Conservation (phyloP, 106 monocot species). For the Allium fistulosum region DNA sequence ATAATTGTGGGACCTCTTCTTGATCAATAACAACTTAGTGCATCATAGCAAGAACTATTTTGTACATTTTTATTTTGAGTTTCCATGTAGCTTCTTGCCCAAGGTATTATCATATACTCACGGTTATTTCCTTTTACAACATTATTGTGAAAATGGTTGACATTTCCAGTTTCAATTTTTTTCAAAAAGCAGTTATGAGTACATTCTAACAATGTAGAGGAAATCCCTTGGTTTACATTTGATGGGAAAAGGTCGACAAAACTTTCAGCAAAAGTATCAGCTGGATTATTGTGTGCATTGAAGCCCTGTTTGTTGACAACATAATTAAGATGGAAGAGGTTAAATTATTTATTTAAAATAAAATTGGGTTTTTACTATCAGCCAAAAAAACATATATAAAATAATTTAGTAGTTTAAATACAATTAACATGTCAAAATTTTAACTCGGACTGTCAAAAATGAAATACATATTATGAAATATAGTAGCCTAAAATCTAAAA, state of each 20-base stretch:
- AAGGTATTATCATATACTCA: background rate
- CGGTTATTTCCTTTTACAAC: too few relatives aligned
- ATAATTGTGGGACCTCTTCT: constrained; percentile 7
- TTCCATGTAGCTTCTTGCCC: too few relatives aligned
- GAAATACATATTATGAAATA: too few relatives aligned
- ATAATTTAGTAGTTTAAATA: too few relatives aligned
- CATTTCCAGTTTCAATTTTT: background rate
- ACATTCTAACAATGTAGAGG: constrained; percentile 2
- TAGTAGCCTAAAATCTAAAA: too few relatives aligned
- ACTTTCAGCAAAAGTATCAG: background rate
- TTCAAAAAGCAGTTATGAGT: background rate
- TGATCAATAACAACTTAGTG: constrained; percentile 1
- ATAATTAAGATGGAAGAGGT: background rate
- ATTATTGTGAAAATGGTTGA: background rate
- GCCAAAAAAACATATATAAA: too few relatives aligned
- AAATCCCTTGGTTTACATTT: background rate
- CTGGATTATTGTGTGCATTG: constrained; percentile 10
- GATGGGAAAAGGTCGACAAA: constrained; percentile 6
- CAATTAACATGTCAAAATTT: too few relatives aligned
- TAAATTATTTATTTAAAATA: too few relatives aligned
- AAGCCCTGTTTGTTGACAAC: background rate
- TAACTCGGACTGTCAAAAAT: too few relatives aligned
- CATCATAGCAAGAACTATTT: background rate
- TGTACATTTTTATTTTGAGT: background rate
- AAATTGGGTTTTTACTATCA: too few relatives aligned